phyloP scores from a whole-genome alignment of 139 green algal genomes.

The Chlorokybus atmophyticus region DNA sequence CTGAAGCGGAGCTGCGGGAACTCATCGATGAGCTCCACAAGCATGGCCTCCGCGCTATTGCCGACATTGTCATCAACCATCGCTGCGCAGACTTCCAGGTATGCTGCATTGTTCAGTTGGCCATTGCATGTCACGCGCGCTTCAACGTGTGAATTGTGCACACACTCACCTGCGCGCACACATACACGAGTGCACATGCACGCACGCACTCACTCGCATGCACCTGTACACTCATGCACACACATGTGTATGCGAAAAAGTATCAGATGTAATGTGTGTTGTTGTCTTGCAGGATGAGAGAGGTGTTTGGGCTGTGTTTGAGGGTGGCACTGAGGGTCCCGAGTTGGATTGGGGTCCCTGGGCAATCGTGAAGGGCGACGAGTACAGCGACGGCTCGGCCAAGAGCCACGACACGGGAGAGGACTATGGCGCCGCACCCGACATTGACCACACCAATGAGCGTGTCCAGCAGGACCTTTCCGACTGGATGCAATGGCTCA shows the following conservation, averaged over 20 bases:
- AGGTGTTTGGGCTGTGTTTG: conserved; percentile 26
- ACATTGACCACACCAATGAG: conserved; percentile 78
- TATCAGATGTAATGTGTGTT: conserved; percentile 83
- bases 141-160: conserved; percentile 47
- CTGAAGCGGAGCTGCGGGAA: conserved; percentile 19
- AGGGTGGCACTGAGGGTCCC: conserved; percentile 20
- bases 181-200: conserved; percentile 79
- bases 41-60: conserved; percentile 22
- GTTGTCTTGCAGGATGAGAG: conserved; percentile 33
- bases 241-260: no score
- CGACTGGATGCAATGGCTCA: conserved; percentile 59
- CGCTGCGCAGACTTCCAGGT: conserved; percentile 27
- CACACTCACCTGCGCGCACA: conserved; percentile 74
- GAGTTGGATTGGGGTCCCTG: conserved; percentile 19
- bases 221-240: no score
- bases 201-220: no score
- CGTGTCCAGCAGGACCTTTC: conserved; percentile 49
- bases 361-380: conserved; percentile 65
- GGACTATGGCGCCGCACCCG: conserved; percentile 56
- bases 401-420: conserved; percentile 29
- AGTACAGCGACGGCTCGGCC: conserved; percentile 44
- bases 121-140: conserved; percentile 91
- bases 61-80: conserved; percentile 50
- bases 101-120: no score
- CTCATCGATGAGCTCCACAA: conserved; percentile 19